Evolutionary conservation across 768 basidiomycete species (phyloP).

Genomic region (Amanita exitialis): DNA sequence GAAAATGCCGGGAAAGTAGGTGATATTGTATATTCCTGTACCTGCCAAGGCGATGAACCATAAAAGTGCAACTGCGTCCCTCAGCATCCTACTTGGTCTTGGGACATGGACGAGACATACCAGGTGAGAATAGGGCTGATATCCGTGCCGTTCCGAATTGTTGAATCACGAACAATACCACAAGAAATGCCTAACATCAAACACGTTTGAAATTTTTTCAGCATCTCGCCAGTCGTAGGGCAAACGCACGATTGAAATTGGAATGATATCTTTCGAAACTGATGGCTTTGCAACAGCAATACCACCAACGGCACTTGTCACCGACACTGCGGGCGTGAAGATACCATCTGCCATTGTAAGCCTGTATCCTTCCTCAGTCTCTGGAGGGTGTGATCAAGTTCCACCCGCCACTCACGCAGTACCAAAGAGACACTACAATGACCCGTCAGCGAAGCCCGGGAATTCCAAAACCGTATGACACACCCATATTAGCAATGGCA

Average conservation of each 20-base stretch:
- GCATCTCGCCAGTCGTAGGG: slow-evolving; percentile 45
- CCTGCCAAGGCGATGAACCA: slow-evolving; percentile 45
- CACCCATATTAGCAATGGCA: slow-evolving; percentile 50
- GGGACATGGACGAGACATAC: slow-evolving; percentile 18
- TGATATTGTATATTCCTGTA: slow-evolving; percentile 52
- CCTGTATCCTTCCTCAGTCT: slow-evolving; percentile 19
- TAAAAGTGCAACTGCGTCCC: slow-evolving; percentile 32
- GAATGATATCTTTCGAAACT: slow-evolving; percentile 34
- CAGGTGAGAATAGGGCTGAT: slow-evolving; percentile 42
- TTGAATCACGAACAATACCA: slow-evolving; percentile 49
- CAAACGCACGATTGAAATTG: slow-evolving; percentile 58
- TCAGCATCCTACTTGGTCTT: not conserved
- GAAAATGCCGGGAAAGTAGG: slow-evolving; percentile 46
- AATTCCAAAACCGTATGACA: slow-evolving; percentile 20
- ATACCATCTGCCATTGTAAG: slow-evolving; percentile 62
- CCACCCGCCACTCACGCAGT: slow-evolving; percentile 28
- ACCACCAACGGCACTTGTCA: slow-evolving; percentile 58
- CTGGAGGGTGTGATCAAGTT: slow-evolving; percentile 10
- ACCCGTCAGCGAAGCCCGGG: not conserved
- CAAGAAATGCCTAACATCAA: slow-evolving; percentile 33
- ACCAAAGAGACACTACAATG: slow-evolving; percentile 46
- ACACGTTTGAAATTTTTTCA: too few species aligned
- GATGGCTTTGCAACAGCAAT: slow-evolving; percentile 49
- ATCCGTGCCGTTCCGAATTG: slow-evolving; percentile 46
- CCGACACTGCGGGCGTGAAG: slow-evolving; percentile 60